phyloP scores from a whole-genome alignment of 2,329 filamentous ascomycete genomes.

The Mollisia scopiformis region DNA sequence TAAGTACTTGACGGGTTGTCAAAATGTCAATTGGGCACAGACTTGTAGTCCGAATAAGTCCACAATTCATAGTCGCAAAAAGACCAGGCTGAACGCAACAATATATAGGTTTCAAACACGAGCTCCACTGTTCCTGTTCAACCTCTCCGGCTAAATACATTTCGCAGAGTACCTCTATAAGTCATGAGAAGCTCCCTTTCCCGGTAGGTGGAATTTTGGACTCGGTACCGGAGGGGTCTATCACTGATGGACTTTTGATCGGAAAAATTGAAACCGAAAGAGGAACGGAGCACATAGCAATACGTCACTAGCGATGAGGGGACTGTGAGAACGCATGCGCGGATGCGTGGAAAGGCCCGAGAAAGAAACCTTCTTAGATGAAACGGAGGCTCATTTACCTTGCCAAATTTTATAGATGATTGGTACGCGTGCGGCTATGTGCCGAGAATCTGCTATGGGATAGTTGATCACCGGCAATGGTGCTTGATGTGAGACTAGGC shows the following conservation, averaged over 20 bases:
- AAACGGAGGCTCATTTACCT: not conserved
- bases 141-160: not conserved
- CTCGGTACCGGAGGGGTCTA: not conserved
- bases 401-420: not conserved
- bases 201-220: not conserved
- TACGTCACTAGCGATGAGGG: not conserved
- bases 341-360: not conserved
- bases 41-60: not conserved
- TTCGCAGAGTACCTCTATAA: not conserved
- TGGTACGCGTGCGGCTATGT: not conserved
- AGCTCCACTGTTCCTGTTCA: not conserved
- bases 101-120: not conserved
- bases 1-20: not conserved
- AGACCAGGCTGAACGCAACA: not conserved
- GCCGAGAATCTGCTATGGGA: not conserved
- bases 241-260: not conserved
- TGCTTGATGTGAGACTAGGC: not conserved
- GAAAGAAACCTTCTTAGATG: not conserved
- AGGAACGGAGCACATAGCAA: not conserved
- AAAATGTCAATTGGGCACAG: not conserved
- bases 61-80: not conserved
- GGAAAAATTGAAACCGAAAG: not conserved
- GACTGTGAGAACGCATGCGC: not conserved
- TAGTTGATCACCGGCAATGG: not conserved
- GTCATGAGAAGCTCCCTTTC: no score